A percentile compares a stretch with the other conserved stretches of the same genome.
Conservation (phyloP, 768 basidiomycete genomes). For the Tricholoma flavovirens region DNA sequence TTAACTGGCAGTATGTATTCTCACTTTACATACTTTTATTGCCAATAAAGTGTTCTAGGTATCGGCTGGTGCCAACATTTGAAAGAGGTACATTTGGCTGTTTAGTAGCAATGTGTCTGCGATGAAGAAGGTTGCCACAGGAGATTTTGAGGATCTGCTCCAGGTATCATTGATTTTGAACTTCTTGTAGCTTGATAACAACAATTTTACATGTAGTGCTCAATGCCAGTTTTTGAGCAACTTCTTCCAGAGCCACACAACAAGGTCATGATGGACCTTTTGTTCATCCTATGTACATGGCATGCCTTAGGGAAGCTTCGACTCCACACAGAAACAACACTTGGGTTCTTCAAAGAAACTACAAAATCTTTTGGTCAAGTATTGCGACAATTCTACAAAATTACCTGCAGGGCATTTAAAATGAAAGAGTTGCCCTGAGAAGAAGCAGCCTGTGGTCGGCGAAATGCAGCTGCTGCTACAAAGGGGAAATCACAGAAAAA, state of each 20-base stretch:
- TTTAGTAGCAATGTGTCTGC: constrained; percentile 19
- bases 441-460: constrained; percentile 17
- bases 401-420: constrained; percentile 14
- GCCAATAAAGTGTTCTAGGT: constrained; percentile 2
- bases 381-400: neutral
- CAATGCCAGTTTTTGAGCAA: constrained; percentile 10
- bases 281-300: constrained; percentile 28
- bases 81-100: constrained; percentile 11
- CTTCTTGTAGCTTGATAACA: neutral
- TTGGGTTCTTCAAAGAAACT: constrained; percentile 3
- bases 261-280: constrained; percentile 14
- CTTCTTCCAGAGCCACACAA: constrained; percentile 22
- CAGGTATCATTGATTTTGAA: constrained; percentile 15
- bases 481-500: constrained; percentile 28
- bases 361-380: neutral
- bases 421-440: constrained; percentile 29
- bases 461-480: constrained; percentile 7
- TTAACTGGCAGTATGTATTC: constrained; percentile 12
- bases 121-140: constrained; percentile 18
- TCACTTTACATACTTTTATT: neutral
- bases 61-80: constrained; percentile 10
- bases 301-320: constrained; percentile 30
- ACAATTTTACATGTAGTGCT: constrained; percentile 5
- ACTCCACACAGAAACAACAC: constrained; percentile 20
- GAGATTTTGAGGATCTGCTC: constrained; percentile 26